Base-by-base conservation (phyloP, 1,284 basidiomycete species). In the Irpex sp. region DNA sequence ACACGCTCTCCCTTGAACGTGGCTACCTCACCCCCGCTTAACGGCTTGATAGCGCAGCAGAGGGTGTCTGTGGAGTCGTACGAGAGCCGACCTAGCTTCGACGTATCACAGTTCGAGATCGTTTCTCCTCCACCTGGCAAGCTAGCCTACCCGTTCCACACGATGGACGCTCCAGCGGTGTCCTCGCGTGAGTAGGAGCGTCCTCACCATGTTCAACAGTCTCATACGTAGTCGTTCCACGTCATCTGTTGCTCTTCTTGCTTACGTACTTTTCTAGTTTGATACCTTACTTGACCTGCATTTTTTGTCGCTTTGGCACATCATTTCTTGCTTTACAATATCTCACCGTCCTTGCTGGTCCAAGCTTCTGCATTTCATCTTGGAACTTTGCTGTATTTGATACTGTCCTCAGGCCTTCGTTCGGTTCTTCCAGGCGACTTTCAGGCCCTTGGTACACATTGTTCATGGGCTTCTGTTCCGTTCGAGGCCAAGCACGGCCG, bases 131-230 rank as follows among this genome's bases (percentile, higher is more conserved):
- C 70, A 26, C 68, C 66, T 51, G 47, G 65, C 11, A 66, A 70
- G 66, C 66, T 76, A 31, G 68, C 75, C 43, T 81, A 81, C 63
- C 79, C 80, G 3, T 80, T 81, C 67, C 70, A 76, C 65, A 71
- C 70, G 19, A 66, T 77, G 63, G 80, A 80, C 64, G 76, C 78
- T 55, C 69, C 70, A 31, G 65, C 69, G 68, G 61, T 68, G 11
- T 68, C 60, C 31, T 49, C 70, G 11, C 61, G 64, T 15, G 70
- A 72, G 61, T 71, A 63, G 60, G 8, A 55, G 26, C 19, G 50
- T 55, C 35, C 19, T 36, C 4, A 17, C 5, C 53, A 51, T 55
- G 11, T 31, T 13, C 31, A 55, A 13, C 9, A 6, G 5, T 6
- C 26, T 26, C 26, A 33, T 51, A 51, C 19, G 49, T 51, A 51